Evolutionary conservation across 305 asterid species (phyloP).

Genomic region (Fraxinus angustifolia): DNA sequence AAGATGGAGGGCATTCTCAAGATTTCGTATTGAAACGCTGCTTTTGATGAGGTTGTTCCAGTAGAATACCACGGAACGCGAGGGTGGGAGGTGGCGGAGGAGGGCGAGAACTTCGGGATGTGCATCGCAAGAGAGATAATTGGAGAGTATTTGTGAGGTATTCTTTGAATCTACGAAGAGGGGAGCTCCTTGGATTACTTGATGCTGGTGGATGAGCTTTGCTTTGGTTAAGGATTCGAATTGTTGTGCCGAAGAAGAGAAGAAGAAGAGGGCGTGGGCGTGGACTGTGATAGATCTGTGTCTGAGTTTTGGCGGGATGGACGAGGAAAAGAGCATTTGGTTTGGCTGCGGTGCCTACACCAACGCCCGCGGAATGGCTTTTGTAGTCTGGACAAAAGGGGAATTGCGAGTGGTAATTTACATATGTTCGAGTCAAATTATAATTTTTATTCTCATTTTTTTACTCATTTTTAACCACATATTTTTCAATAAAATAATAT

Average conservation of each 20-base stretch:
- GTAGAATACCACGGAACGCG: constrained; percentile 39
- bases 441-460: too few relatives aligned
- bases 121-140: constrained; percentile 31
- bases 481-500: too few relatives aligned
- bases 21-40: constrained; percentile 31
- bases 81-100: constrained; percentile 41
- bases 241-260: constrained; percentile 29
- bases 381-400: not conserved
- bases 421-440: too few relatives aligned
- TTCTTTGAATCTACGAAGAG: constrained; percentile 10
- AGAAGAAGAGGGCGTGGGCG: constrained; percentile 21
- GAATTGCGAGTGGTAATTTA: too few relatives aligned
- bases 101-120: constrained; percentile 35
- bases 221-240: constrained; percentile 18
- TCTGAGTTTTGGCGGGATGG: constrained; percentile 25
- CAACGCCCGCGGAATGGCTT: not conserved
- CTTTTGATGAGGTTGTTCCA: constrained; percentile 71
- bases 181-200: constrained; percentile 8
- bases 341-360: not conserved
- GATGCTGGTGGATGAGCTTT: constrained; percentile 25
- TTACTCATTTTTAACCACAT: too few relatives aligned
- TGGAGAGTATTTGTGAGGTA: constrained; percentile 25
- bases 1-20: constrained; percentile 39
- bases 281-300: constrained; percentile 22
- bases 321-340: constrained; percentile 28